Base-by-base conservation (phyloP, 169 alveolate genomes). In the Plasmodium knowlesi region DNA sequence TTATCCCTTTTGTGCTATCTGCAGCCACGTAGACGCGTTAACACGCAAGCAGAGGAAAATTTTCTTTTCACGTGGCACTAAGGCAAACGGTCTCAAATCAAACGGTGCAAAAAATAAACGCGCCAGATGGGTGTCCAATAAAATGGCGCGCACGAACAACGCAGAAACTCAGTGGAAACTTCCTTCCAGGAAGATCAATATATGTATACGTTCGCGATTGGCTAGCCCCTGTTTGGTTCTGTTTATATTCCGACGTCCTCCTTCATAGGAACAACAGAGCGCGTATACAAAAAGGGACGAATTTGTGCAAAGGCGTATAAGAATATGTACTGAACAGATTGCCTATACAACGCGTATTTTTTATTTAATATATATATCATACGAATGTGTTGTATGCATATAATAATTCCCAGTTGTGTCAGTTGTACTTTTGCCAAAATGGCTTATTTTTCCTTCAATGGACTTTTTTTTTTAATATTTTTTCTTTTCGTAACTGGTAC, bases 381-480 rank as follows among this genome's bases (percentile, higher is more conserved):
- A 79, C 30, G 6, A 12, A 79, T 79, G 70, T 16, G 57, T 79
- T 43, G 57, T 41, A 79, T 79, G 70, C 32, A 79, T 79, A 79
- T 39, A 37, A 16, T 79, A 19, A 39, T 41, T n/a, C 57, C 70
- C 71, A 12, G 39, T 34, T 43, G 50, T 41, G 28, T 79, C 28
- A 79, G 85, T 16, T 78, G 85, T 79, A 79, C 61, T 1, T 79
- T 46, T 79, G 72, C 41, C 71, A 28, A 30, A 43, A 79, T 14
- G 32, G n/a, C 3, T 78, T 78, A 14, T 10, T 34, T n/a, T 78
- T 39, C 57, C 10, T 46, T 1, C 19, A 46, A 0, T 46, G 57
- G 57, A 46, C 57, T 46, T 46, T 46, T 46, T 34, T 22, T 78
- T 41, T 41, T 39, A n/a, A n/a, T n/a, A n/a, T 39, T 79, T 39